A percentile compares a stretch with the other conserved stretches of the same genome.
Evolutionary conservation across 2,329 filamentous ascomycete species (phyloP).

Genomic region (Talaromyces pinophilus): DNA sequence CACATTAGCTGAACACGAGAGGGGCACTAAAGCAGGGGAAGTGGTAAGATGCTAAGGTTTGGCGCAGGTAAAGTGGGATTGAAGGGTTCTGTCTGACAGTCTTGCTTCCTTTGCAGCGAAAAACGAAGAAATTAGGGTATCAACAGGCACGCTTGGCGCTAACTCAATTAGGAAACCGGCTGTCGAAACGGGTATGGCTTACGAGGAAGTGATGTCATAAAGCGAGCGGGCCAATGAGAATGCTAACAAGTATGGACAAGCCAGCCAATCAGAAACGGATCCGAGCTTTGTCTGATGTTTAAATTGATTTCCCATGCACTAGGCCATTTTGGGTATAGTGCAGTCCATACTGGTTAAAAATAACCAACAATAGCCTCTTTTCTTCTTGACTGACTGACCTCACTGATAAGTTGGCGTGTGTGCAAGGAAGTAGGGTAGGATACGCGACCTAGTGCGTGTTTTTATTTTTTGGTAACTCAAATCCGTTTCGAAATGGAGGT

Average conservation of each 20-base stretch:
- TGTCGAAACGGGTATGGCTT: neutral
- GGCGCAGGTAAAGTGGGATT: neutral
- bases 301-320: neutral
- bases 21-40: constrained; percentile 1
- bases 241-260: too few species aligned
- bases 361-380: constrained; percentile 8
- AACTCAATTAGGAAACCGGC: neutral
- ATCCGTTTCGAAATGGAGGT: neutral
- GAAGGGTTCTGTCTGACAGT: neutral
- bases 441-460: neutral
- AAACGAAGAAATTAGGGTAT: constrained; percentile 17
- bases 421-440: neutral
- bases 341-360: constrained; percentile 1
- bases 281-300: neutral
- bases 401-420: neutral
- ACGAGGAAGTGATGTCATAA: constrained; percentile 21
- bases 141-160: constrained; percentile 2
- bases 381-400: neutral
- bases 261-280: constrained; percentile 14
- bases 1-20: neutral
- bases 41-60: neutral
- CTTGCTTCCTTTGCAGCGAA: neutral
- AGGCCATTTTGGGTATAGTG: neutral
- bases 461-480: neutral
- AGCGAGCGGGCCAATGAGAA: constrained; percentile 19